Conservation (phyloP, 345 rosid genomes). For the Dipteronia dyeriana region DNA sequence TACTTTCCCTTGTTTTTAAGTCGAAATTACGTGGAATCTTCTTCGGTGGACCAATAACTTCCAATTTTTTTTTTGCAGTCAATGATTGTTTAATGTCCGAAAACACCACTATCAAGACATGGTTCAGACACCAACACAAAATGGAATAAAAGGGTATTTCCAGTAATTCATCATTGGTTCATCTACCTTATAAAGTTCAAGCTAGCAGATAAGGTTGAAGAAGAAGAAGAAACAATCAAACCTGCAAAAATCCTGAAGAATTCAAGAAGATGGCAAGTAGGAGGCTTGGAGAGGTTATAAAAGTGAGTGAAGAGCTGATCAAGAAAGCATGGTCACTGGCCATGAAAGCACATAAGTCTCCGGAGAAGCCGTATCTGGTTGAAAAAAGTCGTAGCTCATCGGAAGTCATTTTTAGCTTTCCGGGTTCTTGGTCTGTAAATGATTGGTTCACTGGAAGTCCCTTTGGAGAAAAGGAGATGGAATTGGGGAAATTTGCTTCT, state of each 20-base stretch:
- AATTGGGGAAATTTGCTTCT: slow-evolving; percentile 46
- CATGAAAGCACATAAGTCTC: slow-evolving; percentile 31
- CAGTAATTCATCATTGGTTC: too few species aligned
- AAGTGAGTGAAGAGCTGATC: slow-evolving; percentile 41
- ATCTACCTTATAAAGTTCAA: too few species aligned
- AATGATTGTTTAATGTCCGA: neutral
- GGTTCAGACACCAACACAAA: neutral
- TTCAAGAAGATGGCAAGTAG: slow-evolving; percentile 25
- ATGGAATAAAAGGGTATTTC: neutral
- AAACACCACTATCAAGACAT: neutral
- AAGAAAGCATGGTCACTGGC: slow-evolving; percentile 44
- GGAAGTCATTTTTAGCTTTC: slow-evolving; percentile 48
- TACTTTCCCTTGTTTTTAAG: too few species aligned
- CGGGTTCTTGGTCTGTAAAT: slow-evolving; percentile 42
- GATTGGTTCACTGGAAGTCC: slow-evolving; percentile 42
- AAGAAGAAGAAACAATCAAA: too few species aligned
- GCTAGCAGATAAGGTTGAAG: too few species aligned
- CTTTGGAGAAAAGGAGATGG: slow-evolving; percentile 57
- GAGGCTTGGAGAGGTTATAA: slow-evolving; percentile 22
- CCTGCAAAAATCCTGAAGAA: neutral
- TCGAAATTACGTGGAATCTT: too few species aligned
- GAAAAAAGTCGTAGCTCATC: slow-evolving; percentile 23
- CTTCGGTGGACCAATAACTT: neutral
- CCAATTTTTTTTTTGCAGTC: neutral
- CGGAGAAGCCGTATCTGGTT: slow-evolving; percentile 29